Conservation (phyloP, 768 basidiomycete species). For the Suillus tomentosus region DNA sequence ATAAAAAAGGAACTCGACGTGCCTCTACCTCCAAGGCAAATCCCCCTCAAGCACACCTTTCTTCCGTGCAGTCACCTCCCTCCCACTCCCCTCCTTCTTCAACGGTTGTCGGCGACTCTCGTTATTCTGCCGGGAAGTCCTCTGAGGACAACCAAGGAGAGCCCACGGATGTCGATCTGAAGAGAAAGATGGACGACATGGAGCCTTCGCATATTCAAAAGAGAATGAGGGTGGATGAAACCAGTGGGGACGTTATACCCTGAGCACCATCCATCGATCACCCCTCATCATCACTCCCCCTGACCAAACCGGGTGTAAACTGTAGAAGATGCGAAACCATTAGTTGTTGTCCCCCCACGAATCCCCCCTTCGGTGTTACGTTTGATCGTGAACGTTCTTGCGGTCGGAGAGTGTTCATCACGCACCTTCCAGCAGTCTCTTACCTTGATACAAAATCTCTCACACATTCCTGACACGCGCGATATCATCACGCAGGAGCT, state of each 20-base stretch:
- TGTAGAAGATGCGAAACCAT: conserved; percentile 41
- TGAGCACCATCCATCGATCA: conserved; percentile 34
- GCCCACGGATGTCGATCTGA: conserved; percentile 57
- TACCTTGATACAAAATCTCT: conserved; percentile 88
- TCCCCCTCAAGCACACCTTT: conserved; percentile 29
- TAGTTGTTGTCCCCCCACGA: conserved; percentile 75
- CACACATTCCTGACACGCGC: conserved; percentile 83
- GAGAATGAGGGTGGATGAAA: conserved; percentile 71
- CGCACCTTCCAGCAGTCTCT: conserved; percentile 95
- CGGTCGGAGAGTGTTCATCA: conserved; percentile 95
- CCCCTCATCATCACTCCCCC: conserved; percentile 20
- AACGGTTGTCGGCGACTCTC: conserved; percentile 35
- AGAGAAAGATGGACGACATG: conserved; percentile 57
- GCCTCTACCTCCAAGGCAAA: conserved; percentile 53
- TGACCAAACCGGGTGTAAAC: conserved; percentile 29
- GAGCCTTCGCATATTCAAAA: conserved; percentile 57
- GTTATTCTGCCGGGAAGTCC: conserved; percentile 36
- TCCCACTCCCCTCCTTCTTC: conserved; percentile 55
- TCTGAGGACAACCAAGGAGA: conserved; percentile 43
- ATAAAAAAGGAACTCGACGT: conserved; percentile 47
- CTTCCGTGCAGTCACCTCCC: conserved; percentile 51
- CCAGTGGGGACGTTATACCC: conserved; percentile 53
- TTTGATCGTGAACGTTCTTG: conserved; percentile 94
- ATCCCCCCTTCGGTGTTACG: conserved; percentile 85
- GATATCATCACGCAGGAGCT: conserved; percentile 90